Evolutionary conservation across 2,329 filamentous ascomycete species (phyloP).

Genomic region (Trichoderma koningii): DNA sequence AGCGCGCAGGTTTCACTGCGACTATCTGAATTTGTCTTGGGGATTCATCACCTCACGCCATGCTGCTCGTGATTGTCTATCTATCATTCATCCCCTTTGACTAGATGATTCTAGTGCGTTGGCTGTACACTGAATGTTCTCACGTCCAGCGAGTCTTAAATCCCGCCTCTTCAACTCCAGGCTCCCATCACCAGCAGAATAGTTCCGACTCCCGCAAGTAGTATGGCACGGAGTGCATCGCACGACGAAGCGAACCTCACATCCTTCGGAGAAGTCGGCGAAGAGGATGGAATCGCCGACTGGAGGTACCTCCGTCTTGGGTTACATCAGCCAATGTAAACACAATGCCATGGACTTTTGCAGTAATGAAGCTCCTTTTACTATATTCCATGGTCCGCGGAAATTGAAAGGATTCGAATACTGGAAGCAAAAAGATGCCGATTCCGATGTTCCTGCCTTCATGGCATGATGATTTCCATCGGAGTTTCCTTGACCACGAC

Average conservation of each 20-base stretch:
- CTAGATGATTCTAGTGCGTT: not conserved
- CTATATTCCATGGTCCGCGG: no score
- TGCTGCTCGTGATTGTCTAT: no score
- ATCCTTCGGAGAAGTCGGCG: not conserved
- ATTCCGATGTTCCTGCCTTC: no score
- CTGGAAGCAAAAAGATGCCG: no score
- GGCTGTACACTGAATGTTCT: not conserved
- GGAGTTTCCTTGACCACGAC: not conserved
- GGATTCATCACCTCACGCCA: not conserved
- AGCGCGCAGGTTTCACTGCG: no score
- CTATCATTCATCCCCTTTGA: not conserved
- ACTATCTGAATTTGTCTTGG: no score
- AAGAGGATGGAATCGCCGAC: not conserved
- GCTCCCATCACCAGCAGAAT: no score
- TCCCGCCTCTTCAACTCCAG: no score
- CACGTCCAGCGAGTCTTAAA: not conserved
- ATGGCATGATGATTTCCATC: not conserved
- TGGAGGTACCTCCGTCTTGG: not conserved
- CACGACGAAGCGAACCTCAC: no score
- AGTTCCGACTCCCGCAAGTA: no score
- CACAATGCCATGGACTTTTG: not conserved
- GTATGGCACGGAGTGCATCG: no score
- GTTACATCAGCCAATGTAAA: not conserved
- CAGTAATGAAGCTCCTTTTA: not conserved
- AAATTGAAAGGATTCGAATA: no score